Percentiles rank a stretch among this genome's conserved stretches.
These are phyloP conservation scores for Camelina neglecta DNA, from an alignment of 345 rosid species.

Conservation along the genomic window DNA sequence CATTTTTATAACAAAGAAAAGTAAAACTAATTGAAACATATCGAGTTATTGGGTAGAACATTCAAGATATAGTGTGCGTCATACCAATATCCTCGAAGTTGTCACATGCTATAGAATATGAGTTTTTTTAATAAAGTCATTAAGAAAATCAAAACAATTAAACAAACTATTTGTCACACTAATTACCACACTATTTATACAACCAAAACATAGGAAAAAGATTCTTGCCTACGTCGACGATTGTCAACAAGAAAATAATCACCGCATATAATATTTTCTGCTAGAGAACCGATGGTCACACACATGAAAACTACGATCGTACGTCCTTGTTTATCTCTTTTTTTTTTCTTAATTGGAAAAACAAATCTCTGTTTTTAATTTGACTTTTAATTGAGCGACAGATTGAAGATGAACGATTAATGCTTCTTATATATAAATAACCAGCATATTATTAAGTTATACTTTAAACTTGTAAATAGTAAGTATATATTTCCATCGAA, in stretches of 20 bases:
- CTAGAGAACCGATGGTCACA: too few species aligned
- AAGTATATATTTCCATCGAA: conserved; percentile 7
- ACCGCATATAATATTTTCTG: background rate
- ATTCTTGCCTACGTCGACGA: conserved; percentile 31
- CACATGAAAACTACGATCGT: background rate
- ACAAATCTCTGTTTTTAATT: background rate
- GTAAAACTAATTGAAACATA: conserved; percentile 21
- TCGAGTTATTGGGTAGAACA: conserved; percentile 29
- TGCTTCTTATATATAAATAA: background rate
- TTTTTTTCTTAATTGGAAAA: background rate
- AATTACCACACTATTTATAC: conserved; percentile 26
- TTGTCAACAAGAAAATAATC: conserved; percentile 20
- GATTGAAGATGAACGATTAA: background rate
- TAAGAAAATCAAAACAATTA: conserved; percentile 19
- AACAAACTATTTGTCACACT: conserved; percentile 30
- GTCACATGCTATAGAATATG: conserved; percentile 30
- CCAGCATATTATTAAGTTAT: background rate
- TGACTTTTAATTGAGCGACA: background rate
- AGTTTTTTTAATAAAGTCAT: conserved; percentile 6
- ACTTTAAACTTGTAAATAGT: background rate
- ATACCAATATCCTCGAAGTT: conserved; percentile 37
- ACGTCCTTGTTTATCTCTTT: background rate
- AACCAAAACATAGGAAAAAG: conserved; percentile 17
- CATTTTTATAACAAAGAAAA: conserved; percentile 2
- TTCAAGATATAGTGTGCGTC: conserved; percentile 35